Evolutionary conservation across 1,284 basidiomycete genomes (phyloP), one percentile per base, ranked within the genome.

Genomic region (Thecaphora thlaspeos): DNA sequence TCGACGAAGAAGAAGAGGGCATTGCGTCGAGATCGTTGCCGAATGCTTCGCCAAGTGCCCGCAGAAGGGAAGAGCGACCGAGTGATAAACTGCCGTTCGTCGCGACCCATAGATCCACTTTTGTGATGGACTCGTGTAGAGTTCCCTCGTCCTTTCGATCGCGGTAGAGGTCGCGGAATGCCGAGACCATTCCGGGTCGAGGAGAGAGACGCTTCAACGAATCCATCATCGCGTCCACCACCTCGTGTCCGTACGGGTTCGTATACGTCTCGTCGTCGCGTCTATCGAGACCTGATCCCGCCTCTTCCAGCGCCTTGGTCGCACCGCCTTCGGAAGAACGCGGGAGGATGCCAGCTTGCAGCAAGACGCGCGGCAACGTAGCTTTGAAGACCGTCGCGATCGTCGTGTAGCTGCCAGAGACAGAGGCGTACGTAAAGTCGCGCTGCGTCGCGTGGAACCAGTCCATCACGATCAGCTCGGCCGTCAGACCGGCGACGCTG

Each of bases 391-490:
- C 63, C 19, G 57, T 46, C 5, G 40, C 59, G 32, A 71, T 70
- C 5, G 71, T 64, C 43, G 49, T 57, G 52, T 73, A 73, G 30
- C 48, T 54, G 18, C 63, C 61, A 36, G 61, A 56, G 0, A 70
- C 59, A 46, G 60, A 67, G 24, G 65, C 56, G 30, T 61, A 65
- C 14, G 68, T 62, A 24, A 71, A 71, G 28, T 73, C 71, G 11
- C 71, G 47, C 48, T 73, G 71, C 2, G 58, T 61, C 18, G 55
- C 61, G 37, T 73, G 71, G 56, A 71, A 73, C 71, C 71, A 73
- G 45, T 71, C 71, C 70, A 71, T 61, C 26, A 71, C 38, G 28
- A 71, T 55, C 18, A 71, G 51, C 48, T 73, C 69, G 12, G 71
- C 63, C 14, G 64, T 54, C 12, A 63, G 61, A 8, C 8, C 17